phyloP scores from a whole-genome alignment of 2,329 filamentous ascomycete genomes.

The Passalora sequoiae region DNA sequence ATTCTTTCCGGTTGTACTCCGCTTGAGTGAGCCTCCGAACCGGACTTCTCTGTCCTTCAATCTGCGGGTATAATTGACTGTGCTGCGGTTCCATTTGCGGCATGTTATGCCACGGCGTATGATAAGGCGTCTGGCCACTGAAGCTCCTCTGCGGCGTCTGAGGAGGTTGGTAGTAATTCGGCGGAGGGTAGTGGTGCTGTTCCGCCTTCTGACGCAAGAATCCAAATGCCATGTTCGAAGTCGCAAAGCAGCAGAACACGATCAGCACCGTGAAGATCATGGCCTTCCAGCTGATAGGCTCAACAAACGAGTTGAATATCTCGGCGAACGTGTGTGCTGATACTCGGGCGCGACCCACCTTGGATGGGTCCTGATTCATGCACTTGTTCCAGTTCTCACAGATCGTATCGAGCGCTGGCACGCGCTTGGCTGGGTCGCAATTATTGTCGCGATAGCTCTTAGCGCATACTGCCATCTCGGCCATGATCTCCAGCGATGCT shows the following conservation, averaged over 20 bases:
- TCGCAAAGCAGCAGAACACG: conserved; percentile 49
- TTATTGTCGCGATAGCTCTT: conserved; percentile 69
- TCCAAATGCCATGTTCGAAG: conserved; percentile 57
- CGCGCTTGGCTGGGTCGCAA: conserved; percentile 61
- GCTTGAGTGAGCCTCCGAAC: too few relatives aligned
- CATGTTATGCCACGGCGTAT: conserved; percentile 29
- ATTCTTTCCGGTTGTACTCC: too few relatives aligned
- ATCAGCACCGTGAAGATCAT: conserved; percentile 52
- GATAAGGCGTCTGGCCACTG: conserved; percentile 27
- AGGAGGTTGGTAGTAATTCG: conserved; percentile 26
- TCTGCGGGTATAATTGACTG: conserved; percentile 27
- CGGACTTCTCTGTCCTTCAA: conserved; percentile 33
- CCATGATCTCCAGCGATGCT: conserved; percentile 60
- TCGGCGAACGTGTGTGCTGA: conserved; percentile 83
- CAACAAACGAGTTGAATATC: conserved; percentile 90
- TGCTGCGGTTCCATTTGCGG: conserved; percentile 30
- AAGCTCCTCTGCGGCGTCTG: conserved; percentile 34
- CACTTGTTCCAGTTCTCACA: conserved; percentile 82
- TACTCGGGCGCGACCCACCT: conserved; percentile 72
- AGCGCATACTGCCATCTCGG: conserved; percentile 68
- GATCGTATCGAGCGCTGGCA: conserved; percentile 66
- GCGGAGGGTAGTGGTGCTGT: conserved; percentile 23
- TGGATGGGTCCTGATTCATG: conserved; percentile 76
- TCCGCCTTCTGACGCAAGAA: conserved; percentile 45
- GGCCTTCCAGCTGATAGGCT: conserved; percentile 81